Conservation (phyloP, 495 filamentous ascomycete species). For the Pyrenula massariospora region DNA sequence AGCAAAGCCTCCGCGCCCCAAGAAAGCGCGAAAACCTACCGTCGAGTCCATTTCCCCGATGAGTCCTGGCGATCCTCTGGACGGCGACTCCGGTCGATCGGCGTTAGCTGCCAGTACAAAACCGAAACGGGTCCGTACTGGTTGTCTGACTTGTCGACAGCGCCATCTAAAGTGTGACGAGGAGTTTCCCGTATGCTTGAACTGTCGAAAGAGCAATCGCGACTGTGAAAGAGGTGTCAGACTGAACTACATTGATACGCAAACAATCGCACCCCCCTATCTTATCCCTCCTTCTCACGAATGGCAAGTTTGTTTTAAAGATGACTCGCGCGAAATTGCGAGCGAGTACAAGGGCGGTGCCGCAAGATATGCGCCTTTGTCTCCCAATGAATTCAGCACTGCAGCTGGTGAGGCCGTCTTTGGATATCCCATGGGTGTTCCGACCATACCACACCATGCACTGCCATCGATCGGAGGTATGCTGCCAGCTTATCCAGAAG, state of each 20-base stretch:
- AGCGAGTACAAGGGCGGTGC: slow-evolving; percentile 82
- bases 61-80: slow-evolving; percentile 2
- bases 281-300: slow-evolving; percentile 47
- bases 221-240: slow-evolving; percentile 77
- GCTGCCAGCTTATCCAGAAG: slow-evolving; percentile 16
- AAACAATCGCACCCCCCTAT: slow-evolving; percentile 55
- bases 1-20: neutral
- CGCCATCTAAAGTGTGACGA: slow-evolving; percentile 80
- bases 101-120: slow-evolving; percentile 33
- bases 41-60: neutral
- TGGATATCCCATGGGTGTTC: slow-evolving; percentile 18
- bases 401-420: slow-evolving; percentile 16
- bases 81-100: neutral
- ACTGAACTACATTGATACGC: slow-evolving; percentile 87
- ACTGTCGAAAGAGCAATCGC: slow-evolving; percentile 80
- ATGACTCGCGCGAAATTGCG: slow-evolving; percentile 85
- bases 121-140: slow-evolving; percentile 60
- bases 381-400: slow-evolving; percentile 14
- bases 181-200: slow-evolving; percentile 62
- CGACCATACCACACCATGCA: slow-evolving; percentile 21
- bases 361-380: slow-evolving; percentile 54
- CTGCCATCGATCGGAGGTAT: slow-evolving; percentile 26
- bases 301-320: slow-evolving; percentile 67
- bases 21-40: neutral
- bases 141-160: slow-evolving; percentile 68